Percentiles rank a stretch among this genome's conserved stretches.
Evolutionary conservation across 2,329 filamentous ascomycete genomes (phyloP).

Genomic region (Aspergillus fructus): DNA sequence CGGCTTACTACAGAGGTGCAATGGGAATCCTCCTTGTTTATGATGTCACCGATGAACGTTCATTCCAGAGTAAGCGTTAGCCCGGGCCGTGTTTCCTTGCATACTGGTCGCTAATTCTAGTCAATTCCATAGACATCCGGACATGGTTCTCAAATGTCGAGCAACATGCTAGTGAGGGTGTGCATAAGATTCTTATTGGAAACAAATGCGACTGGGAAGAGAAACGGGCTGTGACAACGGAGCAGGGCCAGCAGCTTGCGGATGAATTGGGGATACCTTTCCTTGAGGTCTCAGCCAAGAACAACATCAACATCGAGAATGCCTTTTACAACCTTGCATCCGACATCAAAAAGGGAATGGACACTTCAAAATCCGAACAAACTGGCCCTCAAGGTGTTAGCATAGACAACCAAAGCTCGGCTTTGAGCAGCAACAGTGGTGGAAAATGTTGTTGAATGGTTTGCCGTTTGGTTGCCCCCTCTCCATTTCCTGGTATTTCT

Average conservation of each 20-base stretch:
- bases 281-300: slow-evolving; percentile 97
- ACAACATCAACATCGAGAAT: slow-evolving; percentile 99
- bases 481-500: slow-evolving; percentile 10
- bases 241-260: slow-evolving; percentile 88
- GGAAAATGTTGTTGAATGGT: slow-evolving; percentile 72
- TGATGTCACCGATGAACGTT: slow-evolving; percentile 95
- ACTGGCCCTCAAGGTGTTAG: slow-evolving; percentile 62
- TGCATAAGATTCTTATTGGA: slow-evolving; percentile 99
- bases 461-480: slow-evolving; percentile 17
- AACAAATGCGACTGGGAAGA: slow-evolving; percentile 99
- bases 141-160: slow-evolving; percentile 99
- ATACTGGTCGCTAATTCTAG: slow-evolving; percentile 13
- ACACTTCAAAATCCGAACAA: slow-evolving; percentile 78
- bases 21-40: slow-evolving; percentile 98
- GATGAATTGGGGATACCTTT: slow-evolving; percentile 97
- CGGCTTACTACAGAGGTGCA: slow-evolving; percentile 95
- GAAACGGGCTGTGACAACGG: slow-evolving; percentile 90
- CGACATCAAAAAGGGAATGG: slow-evolving; percentile 99
- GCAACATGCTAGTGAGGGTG: slow-evolving; percentile 95
- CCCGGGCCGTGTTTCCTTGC: neutral
- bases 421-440: slow-evolving; percentile 50
- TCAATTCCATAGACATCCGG: slow-evolving; percentile 72
- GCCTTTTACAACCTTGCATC: slow-evolving; percentile 93
- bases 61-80: slow-evolving; percentile 77
- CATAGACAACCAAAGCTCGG: slow-evolving; percentile 62